A percentile compares a stretch with the other conserved stretches of the same genome.
phyloP scores from a whole-genome alignment of 176 grass and related monocot genomes.

The barley (Hordeum vulgare) region DNA sequence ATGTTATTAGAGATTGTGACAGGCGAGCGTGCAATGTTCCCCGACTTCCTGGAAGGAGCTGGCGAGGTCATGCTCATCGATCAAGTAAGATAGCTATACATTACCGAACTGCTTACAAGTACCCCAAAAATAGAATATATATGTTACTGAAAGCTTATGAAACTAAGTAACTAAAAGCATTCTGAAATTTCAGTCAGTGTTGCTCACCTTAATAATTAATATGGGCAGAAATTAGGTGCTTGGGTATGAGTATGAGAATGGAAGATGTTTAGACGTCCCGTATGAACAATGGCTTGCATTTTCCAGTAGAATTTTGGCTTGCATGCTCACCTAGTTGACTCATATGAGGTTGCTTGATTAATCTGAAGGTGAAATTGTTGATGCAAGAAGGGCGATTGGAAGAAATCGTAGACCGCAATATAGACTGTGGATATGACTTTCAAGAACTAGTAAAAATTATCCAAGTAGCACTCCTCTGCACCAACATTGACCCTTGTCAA shows the following conservation, averaged over 20 bases:
- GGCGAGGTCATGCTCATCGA: conserved; percentile 70
- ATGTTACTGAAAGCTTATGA: background rate
- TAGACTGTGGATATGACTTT: conserved; percentile 27
- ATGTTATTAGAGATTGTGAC: conserved; percentile 73
- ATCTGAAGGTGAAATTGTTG: conserved; percentile 52
- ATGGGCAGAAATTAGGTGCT: background rate
- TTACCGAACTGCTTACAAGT: background rate
- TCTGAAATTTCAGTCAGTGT: background rate
- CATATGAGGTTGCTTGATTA: background rate
- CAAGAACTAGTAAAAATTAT: conserved; percentile 47
- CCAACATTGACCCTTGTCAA: conserved; percentile 35
- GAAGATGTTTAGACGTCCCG: conserved; percentile 1
- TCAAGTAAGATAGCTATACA: conserved; percentile 44
- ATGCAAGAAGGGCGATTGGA: conserved; percentile 39
- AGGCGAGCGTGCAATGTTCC: conserved; percentile 56
- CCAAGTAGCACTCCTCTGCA: conserved; percentile 80
- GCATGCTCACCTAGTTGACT: conserved; percentile 7
- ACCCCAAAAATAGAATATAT: conserved; percentile 12
- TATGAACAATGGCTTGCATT: background rate
- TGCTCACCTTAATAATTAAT: conserved; percentile 8
- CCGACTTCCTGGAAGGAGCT: conserved; percentile 43
- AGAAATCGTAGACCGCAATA: conserved; percentile 50
- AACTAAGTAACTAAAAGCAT: background rate
- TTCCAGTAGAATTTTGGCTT: background rate
- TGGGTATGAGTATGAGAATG: background rate